phyloP scores from a whole-genome alignment of 495 filamentous ascomycete species.

The Glonium stellatum region DNA sequence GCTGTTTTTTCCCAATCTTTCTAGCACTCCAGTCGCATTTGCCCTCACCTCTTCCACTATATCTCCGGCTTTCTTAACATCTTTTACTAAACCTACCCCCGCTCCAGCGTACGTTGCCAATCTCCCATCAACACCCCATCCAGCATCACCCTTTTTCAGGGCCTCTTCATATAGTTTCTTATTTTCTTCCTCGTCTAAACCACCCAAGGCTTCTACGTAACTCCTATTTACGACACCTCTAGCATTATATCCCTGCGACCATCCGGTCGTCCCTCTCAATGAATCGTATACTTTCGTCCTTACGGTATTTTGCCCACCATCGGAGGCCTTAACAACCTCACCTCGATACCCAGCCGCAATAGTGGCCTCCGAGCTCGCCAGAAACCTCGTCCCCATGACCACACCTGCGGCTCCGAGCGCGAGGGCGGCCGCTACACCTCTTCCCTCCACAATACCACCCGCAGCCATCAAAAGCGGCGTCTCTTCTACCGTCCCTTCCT shows the following conservation, averaged over 20 bases:
- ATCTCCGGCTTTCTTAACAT: slow-evolving; percentile 39
- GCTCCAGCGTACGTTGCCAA: slow-evolving; percentile 66
- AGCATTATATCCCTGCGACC: slow-evolving; percentile 59
- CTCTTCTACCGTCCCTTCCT: not conserved
- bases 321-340: slow-evolving; percentile 51
- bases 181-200: slow-evolving; percentile 51
- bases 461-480: slow-evolving; percentile 54
- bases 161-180: slow-evolving; percentile 52
- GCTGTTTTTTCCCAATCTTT: slow-evolving; percentile 6
- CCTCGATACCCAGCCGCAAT: slow-evolving; percentile 54
- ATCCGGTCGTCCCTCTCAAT: slow-evolving; percentile 59
- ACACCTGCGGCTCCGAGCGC: slow-evolving; percentile 60
- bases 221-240: slow-evolving; percentile 57
- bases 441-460: slow-evolving; percentile 63
- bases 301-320: slow-evolving; percentile 58
- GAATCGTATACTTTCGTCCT: slow-evolving; percentile 65
- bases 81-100: slow-evolving; percentile 45
- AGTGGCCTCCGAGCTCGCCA: slow-evolving; percentile 57
- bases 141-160: slow-evolving; percentile 43
- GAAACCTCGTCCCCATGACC: slow-evolving; percentile 66
- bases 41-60: slow-evolving; percentile 43
- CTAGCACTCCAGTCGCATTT: slow-evolving; percentile 20
- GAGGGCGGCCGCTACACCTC: slow-evolving; percentile 57
- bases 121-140: slow-evolving; percentile 57
- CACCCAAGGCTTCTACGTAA: slow-evolving; percentile 50